Evolutionary conservation across 148 eudicot species (phyloP).

Genomic region (Nepenthes gracilis): DNA sequence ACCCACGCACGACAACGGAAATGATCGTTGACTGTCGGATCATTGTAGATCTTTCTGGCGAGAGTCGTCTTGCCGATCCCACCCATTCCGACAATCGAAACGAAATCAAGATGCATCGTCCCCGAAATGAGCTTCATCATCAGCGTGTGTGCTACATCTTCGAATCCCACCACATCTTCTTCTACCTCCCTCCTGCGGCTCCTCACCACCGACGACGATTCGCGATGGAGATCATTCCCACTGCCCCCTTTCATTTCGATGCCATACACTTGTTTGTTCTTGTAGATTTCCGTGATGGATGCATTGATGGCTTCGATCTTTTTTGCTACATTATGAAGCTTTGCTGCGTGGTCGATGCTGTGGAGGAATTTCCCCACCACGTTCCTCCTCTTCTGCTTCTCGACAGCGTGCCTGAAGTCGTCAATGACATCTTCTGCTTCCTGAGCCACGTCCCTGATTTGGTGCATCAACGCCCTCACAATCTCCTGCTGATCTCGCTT

Average conservation of each 20-base stretch:
- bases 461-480: conserved; percentile 8
- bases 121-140: conserved; percentile 6
- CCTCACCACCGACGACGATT: neutral
- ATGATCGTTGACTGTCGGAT: conserved; percentile 1
- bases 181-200: conserved; percentile 6
- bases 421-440: conserved; percentile 31
- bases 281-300: conserved; percentile 6
- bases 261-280: conserved; percentile 1
- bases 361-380: neutral
- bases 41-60: neutral
- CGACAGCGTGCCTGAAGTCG: conserved; percentile 8
- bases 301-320: conserved; percentile 3
- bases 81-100: conserved; percentile 29
- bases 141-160: conserved; percentile 13
- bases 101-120: conserved; percentile 10
- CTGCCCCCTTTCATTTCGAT: neutral
- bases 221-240: neutral
- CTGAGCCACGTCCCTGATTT: conserved; percentile 15
- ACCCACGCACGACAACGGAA: conserved; percentile 31
- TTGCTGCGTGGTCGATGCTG: neutral
- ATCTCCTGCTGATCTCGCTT: conserved; percentile 7
- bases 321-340: neutral
- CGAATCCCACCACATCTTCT: conserved; percentile 23
- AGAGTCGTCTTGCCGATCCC: conserved; percentile 42
- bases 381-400: conserved; percentile 9